Percentiles rank a stretch among this genome's conserved stretches.
These are phyloP conservation scores for Sporormia fimetaria DNA, from an alignment of 495 filamentous ascomycete species.

Conservation along the genomic window DNA sequence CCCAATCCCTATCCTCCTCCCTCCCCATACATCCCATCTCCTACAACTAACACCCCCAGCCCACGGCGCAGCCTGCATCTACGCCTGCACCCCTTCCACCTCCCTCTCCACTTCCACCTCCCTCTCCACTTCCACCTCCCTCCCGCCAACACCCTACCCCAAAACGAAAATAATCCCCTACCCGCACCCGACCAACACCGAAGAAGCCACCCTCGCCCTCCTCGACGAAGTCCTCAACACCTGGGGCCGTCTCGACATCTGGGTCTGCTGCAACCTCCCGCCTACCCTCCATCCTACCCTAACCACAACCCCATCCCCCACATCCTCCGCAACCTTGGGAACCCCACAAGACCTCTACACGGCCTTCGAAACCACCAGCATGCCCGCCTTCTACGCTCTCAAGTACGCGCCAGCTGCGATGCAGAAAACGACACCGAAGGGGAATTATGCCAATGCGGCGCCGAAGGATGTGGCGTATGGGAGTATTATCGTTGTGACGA, in stretches of 20 bases:
- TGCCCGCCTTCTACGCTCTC: slow-evolving; percentile 51
- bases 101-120: slow-evolving; percentile 22
- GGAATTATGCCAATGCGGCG: slow-evolving; percentile 48
- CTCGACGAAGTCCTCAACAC: slow-evolving; percentile 51
- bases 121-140: slow-evolving; percentile 29
- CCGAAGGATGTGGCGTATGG: slow-evolving; percentile 47
- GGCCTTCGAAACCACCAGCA: slow-evolving; percentile 45
- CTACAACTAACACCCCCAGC: slow-evolving; percentile 29
- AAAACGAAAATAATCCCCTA: slow-evolving; percentile 50
- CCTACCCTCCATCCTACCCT: slow-evolving; percentile 46
- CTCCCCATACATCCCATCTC: background rate
- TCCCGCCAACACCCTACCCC: slow-evolving; percentile 33
- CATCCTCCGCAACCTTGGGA: slow-evolving; percentile 45
- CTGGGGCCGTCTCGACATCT: slow-evolving; percentile 45
- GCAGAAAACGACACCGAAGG: slow-evolving; percentile 42
- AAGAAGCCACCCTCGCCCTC: slow-evolving; percentile 47
- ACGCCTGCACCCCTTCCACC: slow-evolving; percentile 33
- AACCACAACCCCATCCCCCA: slow-evolving; percentile 41
- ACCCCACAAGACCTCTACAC: slow-evolving; percentile 45
- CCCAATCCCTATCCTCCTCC: background rate
- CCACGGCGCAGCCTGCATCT: slow-evolving; percentile 53
- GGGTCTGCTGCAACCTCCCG: slow-evolving; percentile 44
- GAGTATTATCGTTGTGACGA: slow-evolving; percentile 46
- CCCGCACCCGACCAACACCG: slow-evolving; percentile 43
- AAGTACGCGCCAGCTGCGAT: slow-evolving; percentile 53